Conservation (phyloP, 1,284 basidiomycete genomes). For the Apiotrichum mycotoxinovorans region DNA sequence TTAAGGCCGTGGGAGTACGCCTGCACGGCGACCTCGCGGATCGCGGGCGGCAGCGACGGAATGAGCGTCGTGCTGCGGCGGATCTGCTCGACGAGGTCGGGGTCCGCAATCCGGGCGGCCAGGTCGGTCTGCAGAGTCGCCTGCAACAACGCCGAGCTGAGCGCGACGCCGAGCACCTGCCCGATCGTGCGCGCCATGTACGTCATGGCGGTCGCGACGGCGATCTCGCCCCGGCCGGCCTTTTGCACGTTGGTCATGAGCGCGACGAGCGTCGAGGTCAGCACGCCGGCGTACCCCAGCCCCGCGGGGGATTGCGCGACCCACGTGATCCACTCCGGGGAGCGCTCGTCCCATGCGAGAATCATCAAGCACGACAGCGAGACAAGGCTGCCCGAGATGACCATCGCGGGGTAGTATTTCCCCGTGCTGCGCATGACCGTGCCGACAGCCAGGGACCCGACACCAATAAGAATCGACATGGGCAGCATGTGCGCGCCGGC, state of each 20-base stretch:
- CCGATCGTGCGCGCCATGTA: conserved; percentile 86
- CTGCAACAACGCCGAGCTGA: conserved; percentile 75
- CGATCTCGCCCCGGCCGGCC: conserved; percentile 34
- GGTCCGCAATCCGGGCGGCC: conserved; percentile 58
- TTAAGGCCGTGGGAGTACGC: conserved; percentile 79
- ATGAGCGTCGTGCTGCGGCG: conserved; percentile 81
- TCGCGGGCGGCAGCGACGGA: conserved; percentile 59
- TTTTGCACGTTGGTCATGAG: conserved; percentile 38
- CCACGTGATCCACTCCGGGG: conserved; percentile 52
- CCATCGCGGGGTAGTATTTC: conserved; percentile 63
- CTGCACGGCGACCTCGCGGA: conserved; percentile 65
- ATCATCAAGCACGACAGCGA: conserved; percentile 26
- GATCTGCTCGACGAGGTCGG: conserved; percentile 56
- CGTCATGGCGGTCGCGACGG: conserved; percentile 81
- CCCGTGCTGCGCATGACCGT: conserved; percentile 81
- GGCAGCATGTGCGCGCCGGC: conserved; percentile 82
- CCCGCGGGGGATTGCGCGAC: conserved; percentile 32
- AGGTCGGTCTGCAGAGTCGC: conserved; percentile 67
- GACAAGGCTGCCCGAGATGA: conserved; percentile 23
- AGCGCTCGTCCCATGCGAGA: conserved; percentile 45
- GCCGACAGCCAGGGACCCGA: conserved; percentile 76
- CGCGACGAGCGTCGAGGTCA: conserved; percentile 39
- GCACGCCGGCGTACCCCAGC: conserved; percentile 37
- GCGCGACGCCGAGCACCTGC: conserved; percentile 83
- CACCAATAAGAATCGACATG: conserved; percentile 58